phyloP scores from a whole-genome alignment of 257 asterid genomes.

The Forsythia viridissima region DNA sequence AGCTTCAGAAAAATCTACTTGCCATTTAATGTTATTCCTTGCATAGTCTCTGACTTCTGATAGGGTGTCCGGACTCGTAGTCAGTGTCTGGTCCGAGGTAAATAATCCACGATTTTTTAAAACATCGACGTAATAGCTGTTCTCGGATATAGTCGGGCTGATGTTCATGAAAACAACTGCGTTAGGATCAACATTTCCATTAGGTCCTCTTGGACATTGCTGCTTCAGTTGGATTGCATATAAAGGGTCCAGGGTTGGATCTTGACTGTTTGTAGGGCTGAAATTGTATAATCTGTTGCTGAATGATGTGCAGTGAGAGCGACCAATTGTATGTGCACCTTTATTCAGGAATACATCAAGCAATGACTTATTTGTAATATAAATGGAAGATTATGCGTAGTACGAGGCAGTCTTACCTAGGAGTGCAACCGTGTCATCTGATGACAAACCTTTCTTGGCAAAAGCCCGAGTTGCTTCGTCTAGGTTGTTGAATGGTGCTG shows the following conservation, averaged over 20 bases:
- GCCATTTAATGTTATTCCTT: conserved; percentile 30
- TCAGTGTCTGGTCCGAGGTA: conserved; percentile 46
- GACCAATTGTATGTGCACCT: conserved; percentile 35
- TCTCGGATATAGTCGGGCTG: conserved; percentile 30
- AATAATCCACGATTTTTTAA: conserved; percentile 35
- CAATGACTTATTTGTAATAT: neutral
- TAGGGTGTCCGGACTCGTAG: conserved; percentile 30
- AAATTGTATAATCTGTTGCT: conserved; percentile 29
- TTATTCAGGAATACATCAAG: neutral
- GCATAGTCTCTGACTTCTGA: conserved; percentile 37
- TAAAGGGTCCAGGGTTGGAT: conserved; percentile 24
- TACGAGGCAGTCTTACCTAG: conserved; percentile 9
- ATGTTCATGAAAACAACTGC: conserved; percentile 25
- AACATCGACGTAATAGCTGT: conserved; percentile 32
- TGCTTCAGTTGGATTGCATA: conserved; percentile 20
- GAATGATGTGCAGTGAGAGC: conserved; percentile 33
- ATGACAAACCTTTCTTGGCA: conserved; percentile 23
- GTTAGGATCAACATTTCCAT: conserved; percentile 20
- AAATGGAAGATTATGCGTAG: neutral
- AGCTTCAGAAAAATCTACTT: conserved; percentile 37
- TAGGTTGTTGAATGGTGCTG: conserved; percentile 26
- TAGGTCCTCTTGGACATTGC: conserved; percentile 23
- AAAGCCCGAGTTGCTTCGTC: conserved; percentile 17
- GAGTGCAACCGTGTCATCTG: conserved; percentile 32
- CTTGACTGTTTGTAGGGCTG: conserved; percentile 20